Base-by-base conservation (phyloP, 1,284 basidiomycete genomes). In the Chiua sp. region DNA sequence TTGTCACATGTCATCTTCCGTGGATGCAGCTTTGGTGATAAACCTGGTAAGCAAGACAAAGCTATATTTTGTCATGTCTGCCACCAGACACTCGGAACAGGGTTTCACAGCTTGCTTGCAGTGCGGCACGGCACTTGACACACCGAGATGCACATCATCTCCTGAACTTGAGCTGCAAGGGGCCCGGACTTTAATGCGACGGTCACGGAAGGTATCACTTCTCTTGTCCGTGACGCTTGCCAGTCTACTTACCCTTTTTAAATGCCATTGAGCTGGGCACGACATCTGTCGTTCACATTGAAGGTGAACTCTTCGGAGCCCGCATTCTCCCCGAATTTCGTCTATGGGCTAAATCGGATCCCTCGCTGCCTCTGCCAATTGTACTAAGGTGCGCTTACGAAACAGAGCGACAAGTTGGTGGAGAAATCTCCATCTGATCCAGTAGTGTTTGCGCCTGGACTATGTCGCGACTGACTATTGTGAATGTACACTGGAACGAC, bases 381-480 rank as follows among this genome's bases (percentile, higher is more conserved):
- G 39, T 4, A 42, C 12, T 33, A 42, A 7, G 39, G 20, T n/a
- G n/a, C 20, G 39, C 39, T 42, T 42, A 42, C n/a, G 39, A n/a
- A 39, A 42, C 5, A 18, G 39, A 42, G n/a, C 18, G 39, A n/a
- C 39, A n/a, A 42, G 39, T n/a, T 7, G 39, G 39, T n/a, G 20
- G 39, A n/a, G 39, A 3, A 42, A 16, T n/a, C 39, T 42, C 18
- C 37, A 3, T 42, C n/a, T 20, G 7, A 8, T n/a, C 18, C 11
- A 42, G 39, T 42, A 18, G n/a, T 42, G n/a, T n/a, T 23, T 6
- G 16, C 30, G 1, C 7, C 37, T 18, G 18, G 15, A 35, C 53
- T 32, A 54, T 54, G 46, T 54, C 47, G 33, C 23, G 47, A 37
- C 20, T 48, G 47, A n/a, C 47, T 47, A 47, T 48, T 33, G 53